Percentiles rank a stretch among this genome's conserved stretches.
phyloP scores from a whole-genome alignment of 2,329 filamentous ascomycete species.

The Ophiostoma perfectum region DNA sequence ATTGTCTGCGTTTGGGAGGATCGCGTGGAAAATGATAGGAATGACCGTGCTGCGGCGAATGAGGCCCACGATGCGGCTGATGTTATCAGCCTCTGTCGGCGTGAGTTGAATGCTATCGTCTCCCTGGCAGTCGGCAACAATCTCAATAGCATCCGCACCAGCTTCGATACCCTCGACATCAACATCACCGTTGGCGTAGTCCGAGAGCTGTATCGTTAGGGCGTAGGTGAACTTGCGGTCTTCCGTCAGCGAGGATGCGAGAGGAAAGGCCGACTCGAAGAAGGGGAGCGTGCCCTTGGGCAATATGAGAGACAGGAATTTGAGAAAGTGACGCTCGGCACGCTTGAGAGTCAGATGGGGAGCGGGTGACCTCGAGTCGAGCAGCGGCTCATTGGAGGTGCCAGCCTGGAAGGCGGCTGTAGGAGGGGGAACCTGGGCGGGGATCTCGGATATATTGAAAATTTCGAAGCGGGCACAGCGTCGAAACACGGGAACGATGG shows the following conservation, averaged over 20 bases:
- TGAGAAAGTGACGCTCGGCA: constrained; percentile 55
- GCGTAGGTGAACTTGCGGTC: constrained; percentile 56
- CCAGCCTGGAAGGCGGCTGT: not conserved
- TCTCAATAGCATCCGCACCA: constrained; percentile 53
- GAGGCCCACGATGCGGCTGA: constrained; percentile 52
- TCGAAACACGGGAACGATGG: constrained; percentile 51
- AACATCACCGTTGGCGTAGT: constrained; percentile 45
- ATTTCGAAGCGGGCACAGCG: constrained; percentile 65
- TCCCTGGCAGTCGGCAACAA: constrained; percentile 50
- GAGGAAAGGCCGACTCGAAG: constrained; percentile 54
- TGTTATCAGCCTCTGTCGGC: constrained; percentile 34
- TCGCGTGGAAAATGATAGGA: constrained; percentile 53
- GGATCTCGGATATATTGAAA: constrained; percentile 56
- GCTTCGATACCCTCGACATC: constrained; percentile 51
- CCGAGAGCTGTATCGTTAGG: constrained; percentile 53
- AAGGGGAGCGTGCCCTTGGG: constrained; percentile 48
- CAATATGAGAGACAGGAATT: constrained; percentile 54
- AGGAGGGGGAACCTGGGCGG: not conserved
- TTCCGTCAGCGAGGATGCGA: constrained; percentile 53
- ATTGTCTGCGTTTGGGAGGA: constrained; percentile 35
- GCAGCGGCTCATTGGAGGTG: not conserved
- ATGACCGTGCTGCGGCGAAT: constrained; percentile 51
- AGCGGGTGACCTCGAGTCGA: constrained; percentile 30
- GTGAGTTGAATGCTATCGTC: constrained; percentile 17
- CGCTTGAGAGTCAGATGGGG: constrained; percentile 55